A percentile compares a stretch with the other conserved stretches of the same genome.
Conservation (phyloP, 2,329 filamentous ascomycete species). For the Epichloe aotearoae region DNA sequence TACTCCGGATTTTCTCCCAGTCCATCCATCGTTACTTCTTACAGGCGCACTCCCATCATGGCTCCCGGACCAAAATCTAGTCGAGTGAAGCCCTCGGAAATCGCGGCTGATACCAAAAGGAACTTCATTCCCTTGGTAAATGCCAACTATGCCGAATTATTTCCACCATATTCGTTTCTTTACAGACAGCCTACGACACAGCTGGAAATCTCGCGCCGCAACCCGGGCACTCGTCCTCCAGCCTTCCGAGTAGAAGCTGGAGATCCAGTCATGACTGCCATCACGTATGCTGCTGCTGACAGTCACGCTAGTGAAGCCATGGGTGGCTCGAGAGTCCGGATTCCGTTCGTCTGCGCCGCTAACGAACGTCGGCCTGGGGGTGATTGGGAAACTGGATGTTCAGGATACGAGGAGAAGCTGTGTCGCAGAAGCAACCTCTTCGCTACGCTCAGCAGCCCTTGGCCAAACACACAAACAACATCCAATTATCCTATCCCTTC, state of each 20-base stretch:
- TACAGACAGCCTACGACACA: slow-evolving; percentile 37
- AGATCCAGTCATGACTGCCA: slow-evolving; percentile 47
- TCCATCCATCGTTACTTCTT: background rate
- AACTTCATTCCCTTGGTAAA: slow-evolving; percentile 54
- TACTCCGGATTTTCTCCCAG: background rate
- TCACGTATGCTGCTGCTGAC: slow-evolving; percentile 38
- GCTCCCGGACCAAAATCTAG: slow-evolving; percentile 18
- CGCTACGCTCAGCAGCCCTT: slow-evolving; percentile 51
- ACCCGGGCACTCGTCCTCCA: slow-evolving; percentile 25
- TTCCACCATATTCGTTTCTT: slow-evolving; percentile 45
- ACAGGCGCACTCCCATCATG: slow-evolving; percentile 13
- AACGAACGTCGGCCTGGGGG: slow-evolving; percentile 66
- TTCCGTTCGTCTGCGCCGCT: slow-evolving; percentile 59
- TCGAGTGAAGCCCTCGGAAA: slow-evolving; percentile 36
- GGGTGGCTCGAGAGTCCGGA: slow-evolving; percentile 23
- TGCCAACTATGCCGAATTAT: slow-evolving; percentile 39
- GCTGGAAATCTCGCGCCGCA: slow-evolving; percentile 26
- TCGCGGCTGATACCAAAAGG: slow-evolving; percentile 60
- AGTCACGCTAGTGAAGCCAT: slow-evolving; percentile 21
- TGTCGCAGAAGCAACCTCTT: slow-evolving; percentile 63
- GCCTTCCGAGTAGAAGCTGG: slow-evolving; percentile 37
- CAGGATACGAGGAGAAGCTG: slow-evolving; percentile 48
- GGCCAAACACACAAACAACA: slow-evolving; percentile 28
- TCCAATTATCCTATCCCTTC: slow-evolving; percentile 60
- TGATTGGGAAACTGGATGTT: slow-evolving; percentile 58